These are phyloP conservation scores for Ophiostoma pallidulum DNA, from an alignment of 2,329 filamentous ascomycete genomes.

Conservation along the genomic window DNA sequence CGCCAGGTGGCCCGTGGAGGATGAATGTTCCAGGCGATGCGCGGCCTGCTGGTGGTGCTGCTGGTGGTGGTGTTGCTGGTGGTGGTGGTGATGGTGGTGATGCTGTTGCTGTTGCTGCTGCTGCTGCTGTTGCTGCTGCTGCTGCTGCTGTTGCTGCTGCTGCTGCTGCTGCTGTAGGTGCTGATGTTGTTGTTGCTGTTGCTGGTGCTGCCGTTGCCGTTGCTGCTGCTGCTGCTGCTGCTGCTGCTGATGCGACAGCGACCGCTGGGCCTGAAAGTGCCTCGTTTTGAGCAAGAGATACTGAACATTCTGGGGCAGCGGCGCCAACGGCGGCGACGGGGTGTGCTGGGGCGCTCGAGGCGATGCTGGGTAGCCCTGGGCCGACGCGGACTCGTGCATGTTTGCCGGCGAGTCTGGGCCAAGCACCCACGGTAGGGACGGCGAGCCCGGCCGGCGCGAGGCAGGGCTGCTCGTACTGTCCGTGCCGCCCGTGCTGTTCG, in stretches of 20 bases:
- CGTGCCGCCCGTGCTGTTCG: no score
- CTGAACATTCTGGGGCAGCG: neutral
- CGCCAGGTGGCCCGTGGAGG: neutral
- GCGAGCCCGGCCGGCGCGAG: no score
- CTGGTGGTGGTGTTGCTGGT: neutral
- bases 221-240: neutral
- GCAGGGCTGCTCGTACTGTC: no score
- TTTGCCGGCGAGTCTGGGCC: no score
- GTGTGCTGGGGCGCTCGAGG: neutral
- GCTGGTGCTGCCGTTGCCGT: neutral
- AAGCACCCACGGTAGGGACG: no score
- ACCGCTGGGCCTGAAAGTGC: no score
- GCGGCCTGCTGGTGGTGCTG: neutral
- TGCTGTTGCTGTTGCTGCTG: constrained; percentile 1
- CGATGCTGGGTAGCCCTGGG: neutral
- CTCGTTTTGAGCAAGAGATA: no score
- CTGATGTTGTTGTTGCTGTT: neutral
- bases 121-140: neutral
- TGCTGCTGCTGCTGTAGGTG: constrained; percentile 3
- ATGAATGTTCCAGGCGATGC: neutral
- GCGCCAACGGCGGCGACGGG: neutral
- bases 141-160: neutral
- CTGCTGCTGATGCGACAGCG: neutral
- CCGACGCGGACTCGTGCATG: neutral
- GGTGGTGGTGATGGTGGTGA: neutral